Conservation (phyloP, 116 monocot species). For the Iris pallida region DNA sequence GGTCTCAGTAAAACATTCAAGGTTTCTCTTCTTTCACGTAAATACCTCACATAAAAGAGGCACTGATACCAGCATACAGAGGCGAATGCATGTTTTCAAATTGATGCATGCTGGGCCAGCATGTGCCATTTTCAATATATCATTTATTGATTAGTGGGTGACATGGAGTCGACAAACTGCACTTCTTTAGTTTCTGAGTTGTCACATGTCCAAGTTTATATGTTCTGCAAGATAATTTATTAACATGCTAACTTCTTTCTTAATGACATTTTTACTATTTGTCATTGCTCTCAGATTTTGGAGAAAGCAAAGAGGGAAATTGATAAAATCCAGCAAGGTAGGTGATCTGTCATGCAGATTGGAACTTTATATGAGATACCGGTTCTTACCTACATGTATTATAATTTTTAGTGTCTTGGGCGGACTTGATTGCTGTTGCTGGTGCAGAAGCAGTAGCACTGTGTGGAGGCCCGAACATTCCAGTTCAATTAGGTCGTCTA, state of each 20-base stretch:
- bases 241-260: neutral
- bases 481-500: conserved; percentile 57
- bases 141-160: neutral
- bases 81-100: neutral
- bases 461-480: conserved; percentile 84
- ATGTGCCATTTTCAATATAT: neutral
- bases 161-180: neutral
- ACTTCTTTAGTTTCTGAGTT: conserved; percentile 1
- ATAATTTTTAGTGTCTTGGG: conserved; percentile 69
- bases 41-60: neutral
- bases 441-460: conserved; percentile 79
- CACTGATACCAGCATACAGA: neutral
- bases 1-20: conserved; percentile 67
- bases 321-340: conserved; percentile 56
- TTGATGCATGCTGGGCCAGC: neutral
- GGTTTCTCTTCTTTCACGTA: conserved; percentile 19
- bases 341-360: neutral
- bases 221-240: neutral
- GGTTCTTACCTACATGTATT: neutral
- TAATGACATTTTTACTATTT: neutral
- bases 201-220: neutral
- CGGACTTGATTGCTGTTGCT: conserved; percentile 84
- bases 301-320: conserved; percentile 66
- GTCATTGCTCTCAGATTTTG: conserved; percentile 36
- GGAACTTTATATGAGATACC: conserved; percentile 4